Evolutionary conservation across 169 alveolate species (phyloP), one percentile per base, ranked within the genome.

Genomic region (Amoebophrya sp.): DNA sequence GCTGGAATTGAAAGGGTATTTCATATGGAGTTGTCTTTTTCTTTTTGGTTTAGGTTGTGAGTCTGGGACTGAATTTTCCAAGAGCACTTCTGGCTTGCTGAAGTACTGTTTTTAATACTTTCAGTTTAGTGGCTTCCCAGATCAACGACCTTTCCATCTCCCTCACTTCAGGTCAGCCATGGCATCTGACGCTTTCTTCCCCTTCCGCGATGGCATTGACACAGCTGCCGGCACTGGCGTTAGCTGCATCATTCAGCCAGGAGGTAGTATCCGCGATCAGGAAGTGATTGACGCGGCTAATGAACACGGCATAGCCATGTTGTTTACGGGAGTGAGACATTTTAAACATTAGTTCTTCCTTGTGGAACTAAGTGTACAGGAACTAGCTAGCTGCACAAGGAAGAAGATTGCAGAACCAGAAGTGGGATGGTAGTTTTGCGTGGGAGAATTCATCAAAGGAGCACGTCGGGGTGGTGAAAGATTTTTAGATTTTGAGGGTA

Each of bases 151-250:
- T 53, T 14, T 53, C 23, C 10, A 53, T 53, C 0, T 26, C 36
- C n/a, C 26, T 36, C n/a, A 65, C n/a, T 0, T 12, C 83, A 65
- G 89, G n/a, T 0, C 89, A 12, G 89, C 94, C 26, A 39, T 90
- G 40, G 47, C 93, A 10, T 53, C 90, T 0, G 94, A 93, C 78
- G 94, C 94, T 34, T 93, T 93, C 53, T 93, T 93, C 91, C 94
- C 94, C n/a, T 93, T 93, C 91, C 92, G 93, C 29, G 94, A 93
- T 53, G 47, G 89, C 78, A 89, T 90, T 83, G 94, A 93, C 53
- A 53, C 29, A 0, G 53, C 78, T 29, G 29, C 53, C 41, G 29
- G 41, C 12, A 34, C 34, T 10, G 94, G 94, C 1, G 94, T 93
- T 29, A 40, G 40, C 34, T 53, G 41, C 91, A 55, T 93, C 39